These are phyloP conservation scores for Leishmania tropica DNA, from an alignment of 208 protist genomes.

Conservation along the genomic window DNA sequence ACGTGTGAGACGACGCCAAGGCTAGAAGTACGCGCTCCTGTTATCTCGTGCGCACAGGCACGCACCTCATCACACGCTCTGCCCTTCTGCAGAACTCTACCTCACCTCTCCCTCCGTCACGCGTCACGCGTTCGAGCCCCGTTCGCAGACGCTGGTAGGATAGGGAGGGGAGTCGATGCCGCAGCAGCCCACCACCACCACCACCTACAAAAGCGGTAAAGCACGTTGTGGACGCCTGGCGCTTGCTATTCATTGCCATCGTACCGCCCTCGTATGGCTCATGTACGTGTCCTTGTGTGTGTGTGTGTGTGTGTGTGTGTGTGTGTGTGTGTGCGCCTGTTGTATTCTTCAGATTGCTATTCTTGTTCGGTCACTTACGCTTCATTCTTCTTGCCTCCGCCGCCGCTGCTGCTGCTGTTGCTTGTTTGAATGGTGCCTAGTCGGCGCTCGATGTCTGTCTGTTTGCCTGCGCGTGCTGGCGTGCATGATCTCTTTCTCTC, in stretches of 20 bases:
- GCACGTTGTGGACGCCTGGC: background rate
- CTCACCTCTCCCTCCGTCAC: background rate
- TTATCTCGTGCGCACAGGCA: background rate
- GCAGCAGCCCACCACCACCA: background rate
- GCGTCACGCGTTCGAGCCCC: background rate
- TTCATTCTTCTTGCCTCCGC: too few relatives aligned
- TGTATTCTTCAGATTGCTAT: background rate
- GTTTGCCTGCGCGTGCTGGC: background rate
- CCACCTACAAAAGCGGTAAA: background rate
- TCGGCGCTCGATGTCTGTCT: background rate
- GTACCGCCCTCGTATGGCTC: background rate
- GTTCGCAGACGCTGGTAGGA: background rate
- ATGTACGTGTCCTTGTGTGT: background rate
- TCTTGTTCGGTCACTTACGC: too few relatives aligned
- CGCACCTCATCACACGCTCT: background rate
- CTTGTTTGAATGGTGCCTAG: background rate
- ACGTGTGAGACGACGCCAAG: background rate
- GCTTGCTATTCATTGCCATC: background rate
- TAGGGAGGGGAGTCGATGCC: background rate
- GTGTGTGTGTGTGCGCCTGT: background rate
- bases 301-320: background rate
- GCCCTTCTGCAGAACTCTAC: background rate
- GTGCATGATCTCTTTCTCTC: background rate
- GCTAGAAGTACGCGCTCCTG: background rate
- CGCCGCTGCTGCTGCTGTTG: background rate